phyloP scores from a whole-genome alignment of 2,329 filamentous ascomycete genomes.

The Chaetomiaceae sp. region DNA sequence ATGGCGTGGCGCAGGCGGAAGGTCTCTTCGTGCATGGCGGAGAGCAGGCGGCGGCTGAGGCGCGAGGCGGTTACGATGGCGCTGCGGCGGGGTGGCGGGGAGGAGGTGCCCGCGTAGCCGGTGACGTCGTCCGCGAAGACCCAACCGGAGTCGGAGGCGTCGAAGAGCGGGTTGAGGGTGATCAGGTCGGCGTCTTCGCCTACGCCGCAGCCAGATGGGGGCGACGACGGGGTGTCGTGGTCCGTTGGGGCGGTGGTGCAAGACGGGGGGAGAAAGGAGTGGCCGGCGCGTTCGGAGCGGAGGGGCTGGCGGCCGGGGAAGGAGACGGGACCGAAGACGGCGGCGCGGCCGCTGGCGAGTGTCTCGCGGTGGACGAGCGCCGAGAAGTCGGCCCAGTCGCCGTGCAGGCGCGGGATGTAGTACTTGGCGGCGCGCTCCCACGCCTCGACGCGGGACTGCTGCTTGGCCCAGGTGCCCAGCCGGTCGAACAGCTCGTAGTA shows the following conservation, averaged over 20 bases:
- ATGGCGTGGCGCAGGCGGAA: constrained; percentile 61
- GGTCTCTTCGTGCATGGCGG: constrained; percentile 70
- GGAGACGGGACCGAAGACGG: constrained; percentile 63
- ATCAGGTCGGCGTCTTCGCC: constrained; percentile 70
- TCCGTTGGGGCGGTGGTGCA: constrained; percentile 32
- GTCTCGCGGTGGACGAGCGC: constrained; percentile 58
- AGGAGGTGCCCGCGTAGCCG: constrained; percentile 51
- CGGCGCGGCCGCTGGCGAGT: constrained; percentile 40
- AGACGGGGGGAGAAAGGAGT: constrained; percentile 47
- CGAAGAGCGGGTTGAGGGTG: constrained; percentile 71
- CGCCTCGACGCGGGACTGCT: constrained; percentile 63
- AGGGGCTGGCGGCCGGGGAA: constrained; percentile 44
- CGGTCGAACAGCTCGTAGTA: constrained; percentile 69
- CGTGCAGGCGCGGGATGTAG: constrained; percentile 66
- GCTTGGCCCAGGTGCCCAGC: constrained; percentile 57
- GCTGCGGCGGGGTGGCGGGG: constrained; percentile 59
- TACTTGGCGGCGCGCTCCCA: constrained; percentile 75
- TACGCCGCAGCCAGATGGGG: too few relatives aligned
- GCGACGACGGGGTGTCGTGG: too few relatives aligned
- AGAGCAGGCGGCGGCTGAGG: constrained; percentile 58
- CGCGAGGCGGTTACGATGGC: constrained; percentile 68
- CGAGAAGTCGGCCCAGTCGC: constrained; percentile 66
- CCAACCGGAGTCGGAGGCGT: constrained; percentile 65
- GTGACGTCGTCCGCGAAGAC: constrained; percentile 64
- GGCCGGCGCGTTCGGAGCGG: constrained; percentile 45